A percentile compares a stretch with the other conserved stretches of the same genome.
Conservation (phyloP, 768 basidiomycete species). For the Tubosaeta brunneosetosa region DNA sequence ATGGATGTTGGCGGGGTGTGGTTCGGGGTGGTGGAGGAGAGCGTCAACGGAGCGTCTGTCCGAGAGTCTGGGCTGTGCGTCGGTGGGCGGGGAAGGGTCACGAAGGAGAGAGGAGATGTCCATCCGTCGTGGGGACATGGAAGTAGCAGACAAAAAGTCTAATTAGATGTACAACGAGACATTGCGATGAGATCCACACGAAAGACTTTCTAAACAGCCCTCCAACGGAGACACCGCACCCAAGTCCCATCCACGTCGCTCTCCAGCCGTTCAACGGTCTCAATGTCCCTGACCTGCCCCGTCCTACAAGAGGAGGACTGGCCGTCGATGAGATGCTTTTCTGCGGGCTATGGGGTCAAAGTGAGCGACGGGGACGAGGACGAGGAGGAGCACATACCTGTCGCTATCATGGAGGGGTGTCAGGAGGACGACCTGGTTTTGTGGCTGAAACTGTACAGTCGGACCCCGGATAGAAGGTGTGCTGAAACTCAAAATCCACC, state of each 20-base stretch:
- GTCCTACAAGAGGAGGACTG: constrained; percentile 62
- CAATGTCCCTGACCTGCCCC: constrained; percentile 78
- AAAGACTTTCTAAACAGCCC: constrained; percentile 56
- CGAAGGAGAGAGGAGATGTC: constrained; percentile 75
- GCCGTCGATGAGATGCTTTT: constrained; percentile 88
- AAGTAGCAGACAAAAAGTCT: background rate
- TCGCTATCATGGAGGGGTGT: constrained; percentile 17
- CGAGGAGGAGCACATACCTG: constrained; percentile 40
- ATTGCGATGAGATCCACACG: constrained; percentile 77
- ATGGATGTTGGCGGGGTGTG: constrained; percentile 14
- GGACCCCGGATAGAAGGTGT: constrained; percentile 39
- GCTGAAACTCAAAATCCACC: constrained; percentile 3
- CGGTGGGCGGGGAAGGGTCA: constrained; percentile 12
- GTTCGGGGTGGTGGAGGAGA: constrained; percentile 14
- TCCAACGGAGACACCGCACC: constrained; percentile 69
- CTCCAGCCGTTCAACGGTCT: constrained; percentile 88
- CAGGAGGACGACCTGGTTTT: constrained; percentile 17
- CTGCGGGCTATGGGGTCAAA: constrained; percentile 46
- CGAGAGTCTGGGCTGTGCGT: background rate
- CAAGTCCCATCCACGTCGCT: constrained; percentile 73
- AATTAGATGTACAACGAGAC: constrained; percentile 75
- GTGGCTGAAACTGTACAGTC: constrained; percentile 34
- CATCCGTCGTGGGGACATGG: constrained; percentile 64
- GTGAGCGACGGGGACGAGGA: constrained; percentile 2
- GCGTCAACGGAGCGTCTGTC: constrained; percentile 18